Evolutionary conservation across 345 rosid genomes (phyloP), one percentile per base, ranked within the genome.

Genomic region (Lepidium didymum): DNA sequence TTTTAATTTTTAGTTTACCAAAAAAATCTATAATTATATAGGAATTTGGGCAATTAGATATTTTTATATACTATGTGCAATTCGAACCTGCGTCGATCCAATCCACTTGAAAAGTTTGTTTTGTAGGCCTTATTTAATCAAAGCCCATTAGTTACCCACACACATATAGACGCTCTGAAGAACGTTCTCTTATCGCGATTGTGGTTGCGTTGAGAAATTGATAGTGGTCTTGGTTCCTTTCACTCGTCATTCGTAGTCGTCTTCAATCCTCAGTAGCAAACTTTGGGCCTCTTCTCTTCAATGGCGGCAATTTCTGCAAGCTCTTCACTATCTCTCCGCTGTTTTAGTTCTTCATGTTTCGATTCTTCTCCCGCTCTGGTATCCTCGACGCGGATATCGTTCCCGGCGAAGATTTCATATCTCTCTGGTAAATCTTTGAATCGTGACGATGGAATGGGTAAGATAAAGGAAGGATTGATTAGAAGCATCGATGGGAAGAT

Each of bases 221-320:
- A 9, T 51, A 4, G 52, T 16, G 7, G 62, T 18, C 37, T 33
- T 3, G 29, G 16, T n/a, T 11, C 14, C 5, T 9, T 58, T 1
- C 14, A 49, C 33, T 44, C 11, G 18, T 10, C 3, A 42, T 43
- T 23, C 33, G 33, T 33, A 21, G 37, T 64, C 42, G 70, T 46
- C 76, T 54, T 49, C 52, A 57, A 51, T 27, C 27, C 35, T 38
- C 44, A 68, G 52, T 34, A 41, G 51, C 64, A 33, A 56, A 62
- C 55, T 12, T 3, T 44, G 2, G 21, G 34, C 1, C 1, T 55
- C 57, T 5, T 29, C 62, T 64, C 66, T 64, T 62, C 49, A 60
- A 82, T 80, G 86, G 86, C 80, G 67, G 76, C 81, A 34, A 53
- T 76, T 33, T 71, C 78, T 0, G 19, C 79, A 7, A 42, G 64